A percentile compares a stretch with the other conserved stretches of the same genome.
phyloP scores from a whole-genome alignment of 2,329 filamentous ascomycete species.

The Pseudogymnoascus sp. region DNA sequence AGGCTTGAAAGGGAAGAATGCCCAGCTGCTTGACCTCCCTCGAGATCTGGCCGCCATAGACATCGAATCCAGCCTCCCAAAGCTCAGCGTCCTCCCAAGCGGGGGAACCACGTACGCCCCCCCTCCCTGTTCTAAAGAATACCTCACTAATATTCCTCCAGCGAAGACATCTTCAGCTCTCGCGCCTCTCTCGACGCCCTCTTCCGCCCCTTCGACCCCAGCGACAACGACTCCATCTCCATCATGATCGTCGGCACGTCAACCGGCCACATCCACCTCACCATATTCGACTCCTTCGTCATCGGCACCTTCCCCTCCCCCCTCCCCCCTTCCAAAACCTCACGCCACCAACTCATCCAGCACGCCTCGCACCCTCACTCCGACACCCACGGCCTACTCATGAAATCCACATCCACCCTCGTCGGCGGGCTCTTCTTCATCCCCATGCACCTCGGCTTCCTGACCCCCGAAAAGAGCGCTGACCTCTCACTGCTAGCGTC shows the following conservation, averaged over 20 bases:
- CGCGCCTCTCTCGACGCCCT: slow-evolving; percentile 29
- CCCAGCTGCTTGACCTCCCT: slow-evolving; percentile 49
- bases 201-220: slow-evolving; percentile 38
- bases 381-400: slow-evolving; percentile 69
- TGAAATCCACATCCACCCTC: slow-evolving; percentile 39
- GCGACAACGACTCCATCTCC: slow-evolving; percentile 68
- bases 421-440: slow-evolving; percentile 50
- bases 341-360: slow-evolving; percentile 33
- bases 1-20: background rate
- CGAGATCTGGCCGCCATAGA: slow-evolving; percentile 67
- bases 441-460: slow-evolving; percentile 76
- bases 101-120: slow-evolving; percentile 54
- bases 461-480: slow-evolving; percentile 52
- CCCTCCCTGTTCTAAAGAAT: slow-evolving; percentile 12
- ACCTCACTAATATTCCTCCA: slow-evolving; percentile 16
- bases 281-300: slow-evolving; percentile 78
- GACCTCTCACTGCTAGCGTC: slow-evolving; percentile 78
- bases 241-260: slow-evolving; percentile 68
- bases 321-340: slow-evolving; percentile 28
- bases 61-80: slow-evolving; percentile 68
- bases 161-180: slow-evolving; percentile 30
- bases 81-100: slow-evolving; percentile 63
- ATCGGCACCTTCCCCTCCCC: slow-evolving; percentile 59
- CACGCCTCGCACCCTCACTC: slow-evolving; percentile 67
- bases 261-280: slow-evolving; percentile 65